These are phyloP conservation scores for Plectosphaerella plurivora DNA, from an alignment of 2,329 filamentous ascomycete genomes.

Conservation along the genomic window DNA sequence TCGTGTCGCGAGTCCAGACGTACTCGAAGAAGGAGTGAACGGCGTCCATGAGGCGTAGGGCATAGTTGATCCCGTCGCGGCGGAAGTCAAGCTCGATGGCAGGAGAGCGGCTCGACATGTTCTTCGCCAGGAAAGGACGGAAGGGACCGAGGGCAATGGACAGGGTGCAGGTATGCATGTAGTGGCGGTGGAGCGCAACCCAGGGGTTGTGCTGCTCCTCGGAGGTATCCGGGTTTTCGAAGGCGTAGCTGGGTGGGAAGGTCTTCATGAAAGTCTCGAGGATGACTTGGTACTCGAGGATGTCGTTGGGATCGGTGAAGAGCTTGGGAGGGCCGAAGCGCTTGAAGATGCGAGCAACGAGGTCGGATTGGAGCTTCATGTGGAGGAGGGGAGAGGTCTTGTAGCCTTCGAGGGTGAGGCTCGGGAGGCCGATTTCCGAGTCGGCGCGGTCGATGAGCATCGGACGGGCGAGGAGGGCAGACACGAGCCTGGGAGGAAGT, in stretches of 20 bases:
- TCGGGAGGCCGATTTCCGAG: slow-evolving; percentile 25
- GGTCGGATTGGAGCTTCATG: slow-evolving; percentile 29
- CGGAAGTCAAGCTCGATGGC: slow-evolving; percentile 31
- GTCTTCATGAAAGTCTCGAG: slow-evolving; percentile 36
- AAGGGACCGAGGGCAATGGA: slow-evolving; percentile 26
- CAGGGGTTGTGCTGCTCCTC: slow-evolving; percentile 35
- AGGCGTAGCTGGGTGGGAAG: slow-evolving; percentile 34
- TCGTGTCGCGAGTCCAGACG: slow-evolving; percentile 38
- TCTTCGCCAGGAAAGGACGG: slow-evolving; percentile 38
- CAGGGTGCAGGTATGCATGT: slow-evolving; percentile 28
- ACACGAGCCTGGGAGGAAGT: slow-evolving; percentile 26
- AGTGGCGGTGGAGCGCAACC: slow-evolving; percentile 39
- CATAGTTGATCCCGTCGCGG: slow-evolving; percentile 35
- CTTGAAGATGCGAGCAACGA: slow-evolving; percentile 23
- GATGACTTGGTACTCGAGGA: slow-evolving; percentile 24
- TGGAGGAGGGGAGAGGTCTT: slow-evolving; percentile 24
- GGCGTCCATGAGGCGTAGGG: slow-evolving; percentile 34
- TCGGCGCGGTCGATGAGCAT: slow-evolving; percentile 28
- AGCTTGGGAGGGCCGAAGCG: slow-evolving; percentile 25
- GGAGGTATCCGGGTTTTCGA: slow-evolving; percentile 33
- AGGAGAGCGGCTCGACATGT: slow-evolving; percentile 18
- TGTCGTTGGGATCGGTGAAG: slow-evolving; percentile 20
- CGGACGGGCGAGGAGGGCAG: slow-evolving; percentile 24
- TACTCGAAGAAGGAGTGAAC: slow-evolving; percentile 37
- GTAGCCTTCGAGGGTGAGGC: slow-evolving; percentile 24